A percentile compares a stretch with the other conserved stretches of the same genome.
Evolutionary conservation across 2,329 filamentous ascomycete genomes (phyloP).

Genomic region (Diaporthe helianthi): DNA sequence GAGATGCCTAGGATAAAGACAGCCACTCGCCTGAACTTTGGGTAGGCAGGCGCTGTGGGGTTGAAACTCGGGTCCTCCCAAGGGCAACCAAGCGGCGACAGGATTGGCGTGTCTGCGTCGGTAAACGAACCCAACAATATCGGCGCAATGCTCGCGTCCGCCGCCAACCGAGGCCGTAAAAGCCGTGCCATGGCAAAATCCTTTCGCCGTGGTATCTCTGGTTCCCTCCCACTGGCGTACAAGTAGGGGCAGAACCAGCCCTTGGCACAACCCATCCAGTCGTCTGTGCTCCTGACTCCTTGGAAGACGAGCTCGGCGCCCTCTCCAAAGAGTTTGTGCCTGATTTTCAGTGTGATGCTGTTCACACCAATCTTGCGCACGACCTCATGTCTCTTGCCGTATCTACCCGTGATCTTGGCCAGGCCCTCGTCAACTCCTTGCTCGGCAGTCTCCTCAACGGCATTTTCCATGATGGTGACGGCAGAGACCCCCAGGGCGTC

Average conservation of each 20-base stretch:
- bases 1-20: constrained; percentile 36
- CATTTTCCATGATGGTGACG: constrained; percentile 35
- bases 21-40: constrained; percentile 34
- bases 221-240: constrained; percentile 35
- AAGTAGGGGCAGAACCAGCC: constrained; percentile 38
- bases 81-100: constrained; percentile 31
- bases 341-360: constrained; percentile 35
- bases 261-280: constrained; percentile 35
- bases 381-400: constrained; percentile 30
- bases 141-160: constrained; percentile 35
- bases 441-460: constrained; percentile 35
- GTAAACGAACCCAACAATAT: constrained; percentile 34
- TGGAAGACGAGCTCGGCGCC: constrained; percentile 35
- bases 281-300: constrained; percentile 27
- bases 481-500: constrained; percentile 36
- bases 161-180: constrained; percentile 34
- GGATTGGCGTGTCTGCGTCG: constrained; percentile 34
- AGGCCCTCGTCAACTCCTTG: constrained; percentile 35
- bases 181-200: constrained; percentile 36
- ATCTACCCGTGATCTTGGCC: constrained; percentile 29
- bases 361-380: constrained; percentile 35
- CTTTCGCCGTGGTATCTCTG: constrained; percentile 34
- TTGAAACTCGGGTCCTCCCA: constrained; percentile 29
- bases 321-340: constrained; percentile 37
- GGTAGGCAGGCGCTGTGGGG: constrained; percentile 24